Base-by-base conservation (phyloP, 176 grass and related monocot genomes). In the Phragmites australis region DNA sequence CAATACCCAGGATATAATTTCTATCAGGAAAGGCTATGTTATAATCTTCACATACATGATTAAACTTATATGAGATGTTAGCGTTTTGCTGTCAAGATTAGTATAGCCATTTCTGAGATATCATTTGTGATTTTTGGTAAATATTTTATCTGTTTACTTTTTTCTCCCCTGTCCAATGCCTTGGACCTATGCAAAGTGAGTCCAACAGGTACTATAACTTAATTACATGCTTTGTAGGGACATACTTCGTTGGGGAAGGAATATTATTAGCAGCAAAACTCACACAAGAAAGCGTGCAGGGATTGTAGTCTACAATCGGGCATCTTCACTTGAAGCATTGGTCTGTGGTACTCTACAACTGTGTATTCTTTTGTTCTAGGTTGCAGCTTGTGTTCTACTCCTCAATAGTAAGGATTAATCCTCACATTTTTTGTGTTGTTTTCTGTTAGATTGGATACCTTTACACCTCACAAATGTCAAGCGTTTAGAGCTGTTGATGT, bases 301-400 rank as follows among this genome's bases (percentile, higher is more conserved):
- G 56, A 86, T 92, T 21, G 95, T 92, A 65, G 83, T 91, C 54
- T 97, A 97, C 68, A 97, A 94, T 39, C 79, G 95, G 77, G 95
- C 90, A 64, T 97, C 92, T 90, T 97, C 95, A 63, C 92, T 97
- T 54, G 95, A 94, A 86, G 94, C 92, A 75, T 75, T 97, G 92
- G 95, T 97, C 70, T 19, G 87, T 83, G 41, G 37, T 56, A 72
- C 25, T 79, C 18, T 43, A 16, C 22, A 27, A 54, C 0, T 67
- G 15, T 54, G 31, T 27, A 41, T 26, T 53, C 13, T 46, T 66
- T 14, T 42, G 49, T 53, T 42, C 3, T 54, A 79, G 31, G 70
- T 2, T 44, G 17, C 21, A 63, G 13, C 2, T 81, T 88, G 2
- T 75, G 10, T 32, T 76, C 2, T 65, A 29, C 34, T 37, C 18